phyloP scores from a whole-genome alignment of 2,329 filamentous ascomycete species.

The Ambrosiella xylebori region DNA sequence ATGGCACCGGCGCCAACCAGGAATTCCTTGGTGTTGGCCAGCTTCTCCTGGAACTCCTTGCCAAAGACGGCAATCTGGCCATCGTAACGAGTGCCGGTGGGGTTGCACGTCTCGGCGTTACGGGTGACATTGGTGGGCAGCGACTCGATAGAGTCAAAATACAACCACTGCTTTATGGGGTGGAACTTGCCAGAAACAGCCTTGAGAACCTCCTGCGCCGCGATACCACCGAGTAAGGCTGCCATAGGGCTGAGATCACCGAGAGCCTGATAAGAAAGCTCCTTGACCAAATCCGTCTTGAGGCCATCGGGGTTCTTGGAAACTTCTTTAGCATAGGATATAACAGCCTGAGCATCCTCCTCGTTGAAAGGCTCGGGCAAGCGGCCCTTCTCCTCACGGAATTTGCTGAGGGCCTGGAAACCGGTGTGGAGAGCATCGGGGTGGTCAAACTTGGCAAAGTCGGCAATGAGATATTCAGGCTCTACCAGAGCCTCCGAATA shows the following conservation, averaged over 20 bases:
- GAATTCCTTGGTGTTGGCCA: conserved; percentile 80
- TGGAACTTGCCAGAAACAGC: conserved; percentile 95
- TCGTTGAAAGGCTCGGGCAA: conserved; percentile 73
- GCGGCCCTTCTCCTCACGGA: conserved; percentile 55
- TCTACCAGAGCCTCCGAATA: conserved; percentile 64
- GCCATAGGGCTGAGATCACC: conserved; percentile 87
- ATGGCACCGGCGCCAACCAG: conserved; percentile 93
- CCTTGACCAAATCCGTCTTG: conserved; percentile 80
- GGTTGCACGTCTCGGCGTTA: conserved; percentile 76
- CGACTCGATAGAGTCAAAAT: conserved; percentile 96
- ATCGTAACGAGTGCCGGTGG: conserved; percentile 73
- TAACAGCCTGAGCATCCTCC: conserved; percentile 60
- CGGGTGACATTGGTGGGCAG: conserved; percentile 58
- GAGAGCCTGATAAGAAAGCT: conserved; percentile 83
- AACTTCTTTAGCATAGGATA: conserved; percentile 59
- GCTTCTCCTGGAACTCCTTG: conserved; percentile 81
- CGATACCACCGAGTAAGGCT: conserved; percentile 84
- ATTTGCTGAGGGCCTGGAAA: conserved; percentile 81
- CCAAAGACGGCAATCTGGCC: conserved; percentile 96
- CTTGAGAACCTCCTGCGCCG: conserved; percentile 90
- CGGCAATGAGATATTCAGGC: conserved; percentile 78
- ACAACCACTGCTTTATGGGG: conserved; percentile 89
- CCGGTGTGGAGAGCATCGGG: conserved; percentile 83
- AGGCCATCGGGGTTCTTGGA: conserved; percentile 63
- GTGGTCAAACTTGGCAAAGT: conserved; percentile 95